Percentiles rank a stretch among this genome's conserved stretches.
Evolutionary conservation across 192 early-diverging fungal genomes (phyloP).

Genomic region (Phlyctochytrium planicorne): DNA sequence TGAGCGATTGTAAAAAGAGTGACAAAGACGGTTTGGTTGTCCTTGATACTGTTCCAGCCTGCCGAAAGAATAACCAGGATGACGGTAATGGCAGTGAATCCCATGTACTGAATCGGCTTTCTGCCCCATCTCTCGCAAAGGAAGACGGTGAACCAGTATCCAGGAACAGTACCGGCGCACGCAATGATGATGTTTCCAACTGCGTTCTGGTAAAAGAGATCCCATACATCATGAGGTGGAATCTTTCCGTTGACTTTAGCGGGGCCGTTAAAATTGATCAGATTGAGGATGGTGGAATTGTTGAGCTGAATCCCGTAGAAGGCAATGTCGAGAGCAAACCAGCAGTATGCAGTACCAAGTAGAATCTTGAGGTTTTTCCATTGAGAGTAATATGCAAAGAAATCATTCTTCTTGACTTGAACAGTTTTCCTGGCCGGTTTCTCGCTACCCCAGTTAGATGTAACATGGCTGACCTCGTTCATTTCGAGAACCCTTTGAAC

Average conservation of each 20-base stretch:
- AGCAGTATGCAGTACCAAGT: slow-evolving; percentile 22
- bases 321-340: slow-evolving; percentile 36
- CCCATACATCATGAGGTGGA: slow-evolving; percentile 35
- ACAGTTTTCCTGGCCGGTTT: background rate
- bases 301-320: slow-evolving; percentile 33
- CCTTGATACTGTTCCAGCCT: slow-evolving; percentile 15
- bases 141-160: slow-evolving; percentile 90
- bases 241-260: background rate
- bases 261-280: slow-evolving; percentile 15
- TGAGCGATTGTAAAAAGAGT: slow-evolving; percentile 65
- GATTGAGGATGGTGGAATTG: slow-evolving; percentile 10
- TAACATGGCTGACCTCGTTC: slow-evolving; percentile 1
- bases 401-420: slow-evolving; percentile 48
- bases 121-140: slow-evolving; percentile 80
- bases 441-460: slow-evolving; percentile 3
- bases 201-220: slow-evolving; percentile 46
- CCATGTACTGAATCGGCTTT: slow-evolving; percentile 81
- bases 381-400: slow-evolving; percentile 66
- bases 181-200: slow-evolving; percentile 87
- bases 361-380: slow-evolving; percentile 80
- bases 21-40: slow-evolving; percentile 21
- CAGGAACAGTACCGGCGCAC: slow-evolving; percentile 64
- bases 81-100: slow-evolving; percentile 71
- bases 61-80: slow-evolving; percentile 56
- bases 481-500: slow-evolving; percentile 17